Conservation (phyloP, 768 basidiomycete species). For the Gloeostereum incarnatum region DNA sequence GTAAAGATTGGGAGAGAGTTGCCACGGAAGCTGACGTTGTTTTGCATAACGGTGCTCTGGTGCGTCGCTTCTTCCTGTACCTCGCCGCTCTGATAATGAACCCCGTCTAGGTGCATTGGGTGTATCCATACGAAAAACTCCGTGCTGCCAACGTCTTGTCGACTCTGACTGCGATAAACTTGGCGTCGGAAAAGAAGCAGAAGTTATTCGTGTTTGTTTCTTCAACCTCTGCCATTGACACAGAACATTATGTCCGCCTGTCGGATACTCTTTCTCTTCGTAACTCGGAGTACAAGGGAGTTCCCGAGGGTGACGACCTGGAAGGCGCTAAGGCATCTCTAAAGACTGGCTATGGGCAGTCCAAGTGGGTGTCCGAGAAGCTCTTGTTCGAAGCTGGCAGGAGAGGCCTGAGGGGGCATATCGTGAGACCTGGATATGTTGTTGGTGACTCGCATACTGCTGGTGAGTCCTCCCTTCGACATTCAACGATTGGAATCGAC, state of each 20-base stretch:
- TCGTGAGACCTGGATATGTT: slow-evolving; percentile 91
- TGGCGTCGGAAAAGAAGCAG: slow-evolving; percentile 64
- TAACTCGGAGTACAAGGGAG: slow-evolving; percentile 41
- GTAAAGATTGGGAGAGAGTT: slow-evolving; percentile 55
- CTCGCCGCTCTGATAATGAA: slow-evolving; percentile 1
- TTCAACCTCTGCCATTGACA: slow-evolving; percentile 92
- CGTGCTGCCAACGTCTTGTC: slow-evolving; percentile 89
- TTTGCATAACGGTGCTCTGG: slow-evolving; percentile 95
- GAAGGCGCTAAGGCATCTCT: slow-evolving; percentile 71
- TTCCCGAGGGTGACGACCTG: slow-evolving; percentile 83
- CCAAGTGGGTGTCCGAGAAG: slow-evolving; percentile 98
- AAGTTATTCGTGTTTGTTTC: slow-evolving; percentile 89
- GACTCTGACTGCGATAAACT: slow-evolving; percentile 74
- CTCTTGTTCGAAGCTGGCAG: slow-evolving; percentile 85
- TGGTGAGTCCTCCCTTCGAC: slow-evolving; percentile 36
- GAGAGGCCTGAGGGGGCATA: slow-evolving; percentile 76
- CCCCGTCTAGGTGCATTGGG: slow-evolving; percentile 82
- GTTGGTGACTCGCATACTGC: slow-evolving; percentile 87
- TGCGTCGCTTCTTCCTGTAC: slow-evolving; percentile 26
- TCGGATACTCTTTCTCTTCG: slow-evolving; percentile 56
- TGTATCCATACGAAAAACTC: slow-evolving; percentile 93
- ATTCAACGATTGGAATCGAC: background rate
- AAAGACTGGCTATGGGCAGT: slow-evolving; percentile 93
- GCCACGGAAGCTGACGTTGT: slow-evolving; percentile 71
- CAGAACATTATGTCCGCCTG: slow-evolving; percentile 80